These are phyloP conservation scores for Hamamelis virginiana DNA, from an alignment of 164 flowering plant genomes.

Conservation along the genomic window DNA sequence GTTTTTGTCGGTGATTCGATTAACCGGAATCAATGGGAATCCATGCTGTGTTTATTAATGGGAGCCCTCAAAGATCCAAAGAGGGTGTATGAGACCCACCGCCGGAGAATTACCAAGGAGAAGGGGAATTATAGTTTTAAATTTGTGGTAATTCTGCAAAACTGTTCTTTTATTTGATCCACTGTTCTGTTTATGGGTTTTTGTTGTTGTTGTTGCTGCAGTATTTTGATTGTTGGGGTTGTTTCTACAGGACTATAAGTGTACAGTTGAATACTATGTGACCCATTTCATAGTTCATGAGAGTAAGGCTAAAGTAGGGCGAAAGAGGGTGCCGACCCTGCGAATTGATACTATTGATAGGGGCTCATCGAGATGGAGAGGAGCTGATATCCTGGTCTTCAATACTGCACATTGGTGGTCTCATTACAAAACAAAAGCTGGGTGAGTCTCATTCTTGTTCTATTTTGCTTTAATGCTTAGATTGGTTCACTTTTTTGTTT, in stretches of 20 bases:
- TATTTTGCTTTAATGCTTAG: not conserved
- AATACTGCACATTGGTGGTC: constrained; percentile 99
- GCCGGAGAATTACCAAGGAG: constrained; percentile 76
- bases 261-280: constrained; percentile 91
- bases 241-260: constrained; percentile 71
- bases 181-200: not conserved
- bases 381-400: constrained; percentile 92
- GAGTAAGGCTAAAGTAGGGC: constrained; percentile 75
- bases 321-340: constrained; percentile 64
- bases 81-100: constrained; percentile 74
- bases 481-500: not conserved
- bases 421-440: constrained; percentile 92
- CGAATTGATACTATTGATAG: constrained; percentile 75
- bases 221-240: constrained; percentile 11
- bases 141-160: constrained; percentile 64
- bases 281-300: constrained; percentile 87
- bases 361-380: constrained; percentile 87
- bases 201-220: too few relatives aligned
- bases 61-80: constrained; percentile 75
- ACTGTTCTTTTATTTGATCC: not conserved
- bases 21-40: constrained; percentile 98
- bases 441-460: constrained; percentile 47
- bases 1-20: constrained; percentile 96
- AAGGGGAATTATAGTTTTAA: constrained; percentile 82
- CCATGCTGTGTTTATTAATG: constrained; percentile 87